Evolutionary conservation across 768 basidiomycete species (phyloP).

Genomic region (Suillus paluster): DNA sequence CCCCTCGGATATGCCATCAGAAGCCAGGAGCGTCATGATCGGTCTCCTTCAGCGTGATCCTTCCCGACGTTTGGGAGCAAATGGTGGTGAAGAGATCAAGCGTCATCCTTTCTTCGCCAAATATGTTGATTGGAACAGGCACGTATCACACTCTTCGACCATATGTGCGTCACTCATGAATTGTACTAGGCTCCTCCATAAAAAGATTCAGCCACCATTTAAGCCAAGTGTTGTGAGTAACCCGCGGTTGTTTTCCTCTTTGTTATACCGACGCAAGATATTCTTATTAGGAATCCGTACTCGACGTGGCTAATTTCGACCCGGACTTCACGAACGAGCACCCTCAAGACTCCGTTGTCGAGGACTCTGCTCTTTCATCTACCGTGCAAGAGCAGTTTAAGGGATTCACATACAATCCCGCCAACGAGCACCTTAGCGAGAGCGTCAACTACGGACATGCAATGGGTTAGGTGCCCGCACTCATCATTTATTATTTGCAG

Average conservation of each 20-base stretch:
- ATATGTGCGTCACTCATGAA: slow-evolving; percentile 8
- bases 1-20: slow-evolving; percentile 83
- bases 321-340: slow-evolving; percentile 96
- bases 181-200: slow-evolving; percentile 67
- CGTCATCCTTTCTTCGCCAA: slow-evolving; percentile 93
- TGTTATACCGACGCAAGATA: slow-evolving; percentile 9
- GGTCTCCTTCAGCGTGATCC: slow-evolving; percentile 92
- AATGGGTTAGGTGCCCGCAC: slow-evolving; percentile 29
- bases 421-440: slow-evolving; percentile 83
- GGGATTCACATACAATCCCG: slow-evolving; percentile 88
- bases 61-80: slow-evolving; percentile 80
- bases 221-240: slow-evolving; percentile 90
- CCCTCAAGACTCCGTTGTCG: slow-evolving; percentile 94
- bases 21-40: slow-evolving; percentile 88
- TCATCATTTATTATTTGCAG: slow-evolving; percentile 1
- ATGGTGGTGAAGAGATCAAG: slow-evolving; percentile 96
- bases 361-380: slow-evolving; percentile 89
- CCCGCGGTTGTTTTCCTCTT: not conserved
- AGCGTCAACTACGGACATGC: slow-evolving; percentile 66
- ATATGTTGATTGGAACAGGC: slow-evolving; percentile 91
- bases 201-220: slow-evolving; percentile 97
- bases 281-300: slow-evolving; percentile 74
- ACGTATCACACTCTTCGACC: slow-evolving; percentile 26
- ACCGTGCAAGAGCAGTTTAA: slow-evolving; percentile 97
- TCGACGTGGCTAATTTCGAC: slow-evolving; percentile 97